Conservation (phyloP, 805 yeast genomes). For the Diddensiella transvaalensis region DNA sequence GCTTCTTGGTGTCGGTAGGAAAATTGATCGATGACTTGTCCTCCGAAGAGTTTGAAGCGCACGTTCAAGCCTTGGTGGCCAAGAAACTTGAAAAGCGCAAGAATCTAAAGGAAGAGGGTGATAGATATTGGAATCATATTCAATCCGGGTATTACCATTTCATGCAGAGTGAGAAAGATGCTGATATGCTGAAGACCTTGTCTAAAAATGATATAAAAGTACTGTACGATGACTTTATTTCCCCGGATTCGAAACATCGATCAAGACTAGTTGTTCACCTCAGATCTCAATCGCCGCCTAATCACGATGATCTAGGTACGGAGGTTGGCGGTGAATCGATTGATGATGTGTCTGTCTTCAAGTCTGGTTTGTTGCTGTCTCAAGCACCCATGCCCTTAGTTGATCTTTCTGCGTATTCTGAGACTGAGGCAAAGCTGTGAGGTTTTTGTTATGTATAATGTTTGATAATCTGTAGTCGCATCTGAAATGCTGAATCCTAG, state of each 20-base stretch:
- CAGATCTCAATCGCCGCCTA: slow-evolving; percentile 50
- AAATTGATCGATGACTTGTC: slow-evolving; percentile 47
- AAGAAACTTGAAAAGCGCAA: slow-evolving; percentile 68
- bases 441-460: neutral
- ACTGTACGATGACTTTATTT: slow-evolving; percentile 48
- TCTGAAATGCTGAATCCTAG: no score
- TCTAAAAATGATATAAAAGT: slow-evolving; percentile 55
- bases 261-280: slow-evolving; percentile 58
- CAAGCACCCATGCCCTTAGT: slow-evolving; percentile 56
- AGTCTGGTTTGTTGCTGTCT: slow-evolving; percentile 49
- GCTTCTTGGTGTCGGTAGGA: slow-evolving; percentile 52
- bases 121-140: slow-evolving; percentile 62
- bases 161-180: slow-evolving; percentile 52
- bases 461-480: neutral
- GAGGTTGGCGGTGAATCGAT: slow-evolving; percentile 42
- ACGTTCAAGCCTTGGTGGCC: slow-evolving; percentile 63
- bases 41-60: slow-evolving; percentile 62
- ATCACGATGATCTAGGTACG: neutral
- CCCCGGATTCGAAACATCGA: slow-evolving; percentile 34
- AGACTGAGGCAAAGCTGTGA: slow-evolving; percentile 27
- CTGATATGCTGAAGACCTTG: slow-evolving; percentile 49
- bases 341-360: slow-evolving; percentile 50
- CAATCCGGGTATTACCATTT: slow-evolving; percentile 79
- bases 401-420: slow-evolving; percentile 26
- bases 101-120: slow-evolving; percentile 73